Evolutionary conservation across 306 rosid genomes (phyloP), one percentile per base, ranked within the genome.

Genomic region (Cucurbita pepo): DNA sequence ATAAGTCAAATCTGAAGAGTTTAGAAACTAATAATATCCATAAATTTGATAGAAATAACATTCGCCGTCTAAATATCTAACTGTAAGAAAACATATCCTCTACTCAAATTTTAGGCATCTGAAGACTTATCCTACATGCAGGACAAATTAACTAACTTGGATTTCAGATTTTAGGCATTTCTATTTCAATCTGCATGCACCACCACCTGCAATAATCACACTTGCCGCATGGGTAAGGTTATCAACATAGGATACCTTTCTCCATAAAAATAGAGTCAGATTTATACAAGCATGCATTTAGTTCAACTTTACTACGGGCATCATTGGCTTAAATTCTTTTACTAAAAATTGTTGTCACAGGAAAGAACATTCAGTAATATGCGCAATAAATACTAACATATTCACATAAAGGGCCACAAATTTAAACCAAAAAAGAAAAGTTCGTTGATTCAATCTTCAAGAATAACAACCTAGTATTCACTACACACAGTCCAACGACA

Each of bases 111-210:
- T 64, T 64, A 41, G 53, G 71, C 50, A 43, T 64, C 18, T 64
- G 36, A 43, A 64, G 34, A 64, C 52, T 64, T 64, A 10, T 18
- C 71, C 53, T 1, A 64, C 71, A 64, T 19, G 48, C 45, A 63
- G 70, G 51, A 63, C 15, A 62, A 57, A 38, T 62, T 16, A 30
- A 62, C 50, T 38, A 62, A 40, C 69, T 40, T 62, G 50, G 30
- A 50, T 8, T 62, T 62, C 50, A 62, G 10, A 62, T 62, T 41
- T 63, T 63, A 63, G 52, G 36, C n/a, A 41, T 63, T 63, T 41
- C 70, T 63, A 63, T 40, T 34, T 63, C 70, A 63, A 63, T 63
- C 69, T 18, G 51, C 70, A 63, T 63, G 36, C 51, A 63, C 52
- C 52, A 63, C 52, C 70, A 63, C 70, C 70, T 40, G 52, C 70